A percentile compares a stretch with the other conserved stretches of the same genome.
Evolutionary conservation across 495 filamentous ascomycete species (phyloP).

Genomic region (Bryoglossum gracile): DNA sequence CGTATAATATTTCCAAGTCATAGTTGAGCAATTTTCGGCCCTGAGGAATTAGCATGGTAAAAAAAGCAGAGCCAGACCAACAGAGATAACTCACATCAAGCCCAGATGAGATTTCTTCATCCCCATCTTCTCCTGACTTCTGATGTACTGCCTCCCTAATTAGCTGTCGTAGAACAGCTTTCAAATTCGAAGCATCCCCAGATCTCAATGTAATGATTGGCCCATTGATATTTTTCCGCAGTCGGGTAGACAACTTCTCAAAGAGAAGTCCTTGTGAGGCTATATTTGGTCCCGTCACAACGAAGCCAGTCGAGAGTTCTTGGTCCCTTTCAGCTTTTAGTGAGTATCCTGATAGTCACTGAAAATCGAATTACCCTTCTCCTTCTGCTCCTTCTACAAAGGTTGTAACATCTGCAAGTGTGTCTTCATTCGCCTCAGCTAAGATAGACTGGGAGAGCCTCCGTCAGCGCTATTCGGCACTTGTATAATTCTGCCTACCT

Average conservation of each 20-base stretch:
- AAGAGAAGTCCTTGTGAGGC: slow-evolving; percentile 70
- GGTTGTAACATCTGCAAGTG: slow-evolving; percentile 52
- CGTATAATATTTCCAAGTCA: slow-evolving; percentile 75
- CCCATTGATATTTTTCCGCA: slow-evolving; percentile 39
- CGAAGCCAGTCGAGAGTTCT: slow-evolving; percentile 68
- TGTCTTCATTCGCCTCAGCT: slow-evolving; percentile 52
- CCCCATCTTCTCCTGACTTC: slow-evolving; percentile 38
- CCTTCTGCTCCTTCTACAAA: slow-evolving; percentile 49
- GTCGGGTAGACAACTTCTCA: slow-evolving; percentile 52
- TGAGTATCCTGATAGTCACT: too few relatives aligned
- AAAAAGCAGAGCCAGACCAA: background rate
- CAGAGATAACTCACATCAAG: slow-evolving; percentile 44
- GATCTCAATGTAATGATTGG: slow-evolving; percentile 67
- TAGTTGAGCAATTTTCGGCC: slow-evolving; percentile 77
- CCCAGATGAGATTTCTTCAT: slow-evolving; percentile 29
- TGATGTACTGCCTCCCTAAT: slow-evolving; percentile 64
- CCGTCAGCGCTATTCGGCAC: background rate
- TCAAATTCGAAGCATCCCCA: slow-evolving; percentile 73
- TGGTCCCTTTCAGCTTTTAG: too few relatives aligned
- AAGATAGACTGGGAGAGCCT: slow-evolving; percentile 44
- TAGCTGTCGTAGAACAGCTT: slow-evolving; percentile 72
- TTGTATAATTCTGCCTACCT: slow-evolving; percentile 39
- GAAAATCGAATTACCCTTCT: too few relatives aligned
- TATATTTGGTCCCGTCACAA: slow-evolving; percentile 82
- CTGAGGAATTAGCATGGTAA: slow-evolving; percentile 31